phyloP scores from a whole-genome alignment of 179 eudicot species.

The Vitellaria paradoxa region DNA sequence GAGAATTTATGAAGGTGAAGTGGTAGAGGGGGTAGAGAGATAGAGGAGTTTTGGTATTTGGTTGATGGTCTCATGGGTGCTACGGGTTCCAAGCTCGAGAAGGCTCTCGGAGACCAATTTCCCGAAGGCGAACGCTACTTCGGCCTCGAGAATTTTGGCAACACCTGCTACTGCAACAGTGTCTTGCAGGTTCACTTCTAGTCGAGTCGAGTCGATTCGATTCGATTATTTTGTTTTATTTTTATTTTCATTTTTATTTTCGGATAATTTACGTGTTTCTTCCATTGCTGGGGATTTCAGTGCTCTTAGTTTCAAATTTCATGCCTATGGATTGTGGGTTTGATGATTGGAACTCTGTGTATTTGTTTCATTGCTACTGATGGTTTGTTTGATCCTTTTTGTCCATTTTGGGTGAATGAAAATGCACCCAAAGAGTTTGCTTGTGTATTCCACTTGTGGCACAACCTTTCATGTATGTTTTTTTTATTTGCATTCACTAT shows the following conservation, averaged over 20 bases:
- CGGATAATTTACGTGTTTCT: neutral
- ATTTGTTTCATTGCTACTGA: neutral
- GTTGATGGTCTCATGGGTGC: constrained; percentile 74
- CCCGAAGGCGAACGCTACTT: constrained; percentile 94
- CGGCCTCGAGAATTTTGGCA: constrained; percentile 90
- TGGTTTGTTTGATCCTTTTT: neutral
- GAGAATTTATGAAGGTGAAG: constrained; percentile 3
- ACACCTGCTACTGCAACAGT: constrained; percentile 92
- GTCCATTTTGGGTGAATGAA: neutral
- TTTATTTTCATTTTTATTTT: neutral
- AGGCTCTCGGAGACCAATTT: constrained; percentile 92
- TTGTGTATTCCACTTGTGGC: too few species aligned
- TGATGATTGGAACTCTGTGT: neutral
- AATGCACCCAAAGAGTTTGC: too few species aligned
- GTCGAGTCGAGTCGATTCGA: neutral
- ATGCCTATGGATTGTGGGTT: neutral
- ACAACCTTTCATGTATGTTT: too few species aligned
- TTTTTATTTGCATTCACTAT: too few species aligned
- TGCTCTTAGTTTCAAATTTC: neutral
- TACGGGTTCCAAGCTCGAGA: constrained; percentile 90
- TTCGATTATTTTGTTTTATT: neutral
- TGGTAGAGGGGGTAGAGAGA: constrained; percentile 7
- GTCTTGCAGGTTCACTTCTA: constrained; percentile 65
- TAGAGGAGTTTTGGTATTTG: constrained; percentile 38
- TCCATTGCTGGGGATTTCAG: neutral